A percentile compares a stretch with the other conserved stretches of the same genome.
Conservation (phyloP, 1,284 basidiomycete genomes). For the Hymenochaete sp. region DNA sequence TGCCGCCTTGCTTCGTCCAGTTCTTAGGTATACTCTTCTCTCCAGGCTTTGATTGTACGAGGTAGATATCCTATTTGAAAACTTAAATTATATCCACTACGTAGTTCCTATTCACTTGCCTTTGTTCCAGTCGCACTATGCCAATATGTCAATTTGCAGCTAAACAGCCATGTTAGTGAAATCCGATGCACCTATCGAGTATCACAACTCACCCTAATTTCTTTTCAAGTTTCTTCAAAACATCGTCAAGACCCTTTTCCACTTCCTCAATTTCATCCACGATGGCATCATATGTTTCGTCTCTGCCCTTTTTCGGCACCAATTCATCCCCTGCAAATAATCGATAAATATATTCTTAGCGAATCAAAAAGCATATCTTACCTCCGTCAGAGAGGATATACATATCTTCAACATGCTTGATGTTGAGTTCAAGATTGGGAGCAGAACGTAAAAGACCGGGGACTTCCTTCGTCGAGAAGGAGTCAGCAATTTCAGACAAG, state of each 20-base stretch:
- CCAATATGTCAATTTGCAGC: constrained; percentile 64
- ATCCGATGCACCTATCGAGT: constrained; percentile 14
- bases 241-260: constrained; percentile 61
- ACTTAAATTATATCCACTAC: not conserved
- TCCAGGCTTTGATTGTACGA: constrained; percentile 61
- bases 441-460: constrained; percentile 68
- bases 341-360: constrained; percentile 17
- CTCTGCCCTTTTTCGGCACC: constrained; percentile 72
- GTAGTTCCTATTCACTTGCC: constrained; percentile 28
- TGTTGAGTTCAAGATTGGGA: constrained; percentile 64
- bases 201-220: constrained; percentile 41
- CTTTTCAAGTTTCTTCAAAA: constrained; percentile 54
- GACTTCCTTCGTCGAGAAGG: constrained; percentile 71
- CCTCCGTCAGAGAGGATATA: constrained; percentile 61
- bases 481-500: constrained; percentile 58
- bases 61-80: constrained; percentile 68
- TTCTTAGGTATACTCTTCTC: constrained; percentile 64
- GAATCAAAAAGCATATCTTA: constrained; percentile 26
- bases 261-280: constrained; percentile 59
- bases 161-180: constrained; percentile 22
- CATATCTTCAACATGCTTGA: constrained; percentile 69
- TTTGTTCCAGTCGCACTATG: constrained; percentile 79
- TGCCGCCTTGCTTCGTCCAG: constrained; percentile 80
- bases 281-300: constrained; percentile 74
- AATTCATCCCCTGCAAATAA: constrained; percentile 55